Percentiles rank a stretch among this genome's conserved stretches.
These are phyloP conservation scores for Globisporangium rhizosaccharum DNA, from an alignment of 352 stramenopile species.

Conservation along the genomic window DNA sequence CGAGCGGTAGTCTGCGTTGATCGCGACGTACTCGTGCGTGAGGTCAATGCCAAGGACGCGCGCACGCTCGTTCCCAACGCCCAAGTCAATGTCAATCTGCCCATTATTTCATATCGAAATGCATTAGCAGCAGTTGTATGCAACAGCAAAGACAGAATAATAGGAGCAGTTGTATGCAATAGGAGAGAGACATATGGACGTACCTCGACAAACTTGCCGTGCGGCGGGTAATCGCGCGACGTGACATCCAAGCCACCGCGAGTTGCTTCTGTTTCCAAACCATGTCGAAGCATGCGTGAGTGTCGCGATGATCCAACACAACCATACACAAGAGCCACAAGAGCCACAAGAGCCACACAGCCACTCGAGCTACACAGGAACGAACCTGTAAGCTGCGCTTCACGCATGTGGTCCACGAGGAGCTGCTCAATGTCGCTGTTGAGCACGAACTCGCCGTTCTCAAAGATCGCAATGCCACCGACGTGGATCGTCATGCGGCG, in stretches of 20 bases:
- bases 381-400: conserved; percentile 81
- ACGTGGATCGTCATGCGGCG: conserved; percentile 84
- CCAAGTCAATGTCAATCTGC: conserved; percentile 92
- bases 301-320: not conserved
- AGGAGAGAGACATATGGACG: not conserved
- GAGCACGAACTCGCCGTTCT: conserved; percentile 92
- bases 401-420: conserved; percentile 93
- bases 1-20: conserved; percentile 98
- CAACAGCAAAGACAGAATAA: not conserved
- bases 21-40: conserved; percentile 97
- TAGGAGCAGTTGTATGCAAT: not conserved
- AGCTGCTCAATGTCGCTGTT: conserved; percentile 90
- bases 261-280: conserved; percentile 33
- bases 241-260: conserved; percentile 71
- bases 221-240: conserved; percentile 89
- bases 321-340: not conserved
- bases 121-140: not conserved
- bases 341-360: too few relatives aligned
- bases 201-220: conserved; percentile 94
- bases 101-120: not conserved
- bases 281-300: too few relatives aligned
- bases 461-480: conserved; percentile 92
- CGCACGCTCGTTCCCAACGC: conserved; percentile 70
- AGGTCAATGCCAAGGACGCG: conserved; percentile 96
- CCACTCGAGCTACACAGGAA: not conserved